Evolutionary conservation across 768 basidiomycete species (phyloP), one percentile per base, ranked within the genome.

Genomic region (Lentinula edodes): DNA sequence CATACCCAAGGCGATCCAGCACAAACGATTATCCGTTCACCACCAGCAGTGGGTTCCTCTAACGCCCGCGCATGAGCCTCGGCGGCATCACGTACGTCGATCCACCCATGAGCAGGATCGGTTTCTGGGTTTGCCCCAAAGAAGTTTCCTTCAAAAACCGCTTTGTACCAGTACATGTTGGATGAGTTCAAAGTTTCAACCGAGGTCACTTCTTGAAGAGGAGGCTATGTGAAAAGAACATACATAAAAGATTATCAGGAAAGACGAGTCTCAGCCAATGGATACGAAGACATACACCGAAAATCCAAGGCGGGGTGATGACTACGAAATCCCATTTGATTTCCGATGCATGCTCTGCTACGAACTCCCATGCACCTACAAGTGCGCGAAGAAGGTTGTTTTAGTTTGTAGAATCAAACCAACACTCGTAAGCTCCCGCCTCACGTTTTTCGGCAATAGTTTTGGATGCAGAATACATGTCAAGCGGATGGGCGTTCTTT

Each of bases 311-410:
- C 13, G 86, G 86, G 65, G 80, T 79, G 46, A 86, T 63, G 5
- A 78, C 76, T 0, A 77, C 74, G 16, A 88, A 63, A 60, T 87
- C 87, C 80, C 81, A 86, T 5, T 68, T 68, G n/a, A 71, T 71
- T 38, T 77, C 71, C 42, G 71, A 58, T 52, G 80, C 75, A 60
- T 82, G 65, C 57, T 71, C 61, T n/a, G 73, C 62, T n/a, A 66
- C 68, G 58, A 78, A 79, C 1, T 74, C 70, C 77, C 76, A 79
- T n/a, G 76, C 75, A 32, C 80, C 80, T 80, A 42, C 32, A 28
- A 28, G 39, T 6, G 52, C 10, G 10, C 34, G 39, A 42, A 38
- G 13, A 18, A 43, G 46, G 16, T 28, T 28, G 28, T 28, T 2
- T 28, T 3, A 28, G 28, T 28, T 28, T 28, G 2, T 23, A 16